Conservation (phyloP, 169 alveolate species). For the Plasmodium berghei region DNA sequence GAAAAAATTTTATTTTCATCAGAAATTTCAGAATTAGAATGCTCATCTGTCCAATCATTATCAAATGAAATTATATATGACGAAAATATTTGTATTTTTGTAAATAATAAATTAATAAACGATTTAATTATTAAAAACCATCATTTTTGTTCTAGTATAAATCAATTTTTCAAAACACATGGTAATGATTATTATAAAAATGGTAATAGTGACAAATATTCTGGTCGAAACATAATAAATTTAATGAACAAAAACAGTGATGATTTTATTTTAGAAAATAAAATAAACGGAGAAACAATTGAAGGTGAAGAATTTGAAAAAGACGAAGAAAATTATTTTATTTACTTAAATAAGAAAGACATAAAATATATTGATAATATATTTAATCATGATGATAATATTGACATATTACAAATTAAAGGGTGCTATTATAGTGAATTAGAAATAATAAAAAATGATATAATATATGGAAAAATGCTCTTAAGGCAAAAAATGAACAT, state of each 20-base stretch:
- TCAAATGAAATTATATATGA: too few species aligned
- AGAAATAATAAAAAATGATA: conserved; percentile 26
- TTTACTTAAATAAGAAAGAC: conserved; percentile 13
- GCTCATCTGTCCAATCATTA: too few species aligned
- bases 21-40: too few species aligned
- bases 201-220: background rate
- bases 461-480: conserved; percentile 25
- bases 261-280: background rate
- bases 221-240: background rate
- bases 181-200: background rate
- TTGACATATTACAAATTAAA: conserved; percentile 28
- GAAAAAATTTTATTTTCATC: too few species aligned
- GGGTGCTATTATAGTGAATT: conserved; percentile 47
- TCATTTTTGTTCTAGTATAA: conserved; percentile 46
- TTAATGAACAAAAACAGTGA: background rate
- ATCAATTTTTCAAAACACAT: conserved; percentile 47
- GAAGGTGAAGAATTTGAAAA: background rate
- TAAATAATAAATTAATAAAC: conserved; percentile 29
- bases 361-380: conserved; percentile 28
- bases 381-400: conserved; percentile 17
- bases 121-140: conserved; percentile 50
- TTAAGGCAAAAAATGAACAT: background rate
- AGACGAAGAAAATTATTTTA: background rate
- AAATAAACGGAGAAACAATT: background rate
- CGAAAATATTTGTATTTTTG: conserved; percentile 17